Conservation (phyloP, 2,329 filamentous ascomycete species). For the Alternaria solani region DNA sequence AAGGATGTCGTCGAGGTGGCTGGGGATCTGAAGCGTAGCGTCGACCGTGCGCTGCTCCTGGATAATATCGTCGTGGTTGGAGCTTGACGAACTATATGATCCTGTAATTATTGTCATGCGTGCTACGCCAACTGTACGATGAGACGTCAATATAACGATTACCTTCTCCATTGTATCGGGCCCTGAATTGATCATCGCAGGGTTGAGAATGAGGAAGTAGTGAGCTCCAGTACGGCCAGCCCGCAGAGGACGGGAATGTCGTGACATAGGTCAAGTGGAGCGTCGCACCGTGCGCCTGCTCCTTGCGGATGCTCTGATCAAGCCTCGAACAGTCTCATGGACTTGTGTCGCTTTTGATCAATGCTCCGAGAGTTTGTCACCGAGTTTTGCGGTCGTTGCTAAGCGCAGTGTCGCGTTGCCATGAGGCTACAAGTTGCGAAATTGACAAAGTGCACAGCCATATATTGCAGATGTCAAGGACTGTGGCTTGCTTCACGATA, state of each 20-base stretch:
- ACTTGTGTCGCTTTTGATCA: conserved; percentile 6
- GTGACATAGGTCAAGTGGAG: conserved; percentile 1
- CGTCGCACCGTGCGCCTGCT: neutral
- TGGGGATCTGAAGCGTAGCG: conserved; percentile 14
- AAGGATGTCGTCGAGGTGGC: conserved; percentile 9
- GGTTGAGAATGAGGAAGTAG: neutral
- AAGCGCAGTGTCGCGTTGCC: neutral
- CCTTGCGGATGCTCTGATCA: conserved; percentile 9
- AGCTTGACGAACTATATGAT: conserved; percentile 24
- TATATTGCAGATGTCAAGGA: conserved; percentile 17
- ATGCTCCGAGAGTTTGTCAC: conserved; percentile 2
- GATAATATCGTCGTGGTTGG: conserved; percentile 22
- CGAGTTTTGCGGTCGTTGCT: neutral
- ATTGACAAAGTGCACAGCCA: conserved; percentile 1
- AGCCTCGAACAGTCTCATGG: neutral
- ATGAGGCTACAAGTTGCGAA: neutral
- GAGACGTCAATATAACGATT: conserved; percentile 28
- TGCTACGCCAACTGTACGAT: conserved; percentile 13
- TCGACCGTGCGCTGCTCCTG: conserved; percentile 15
- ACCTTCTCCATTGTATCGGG: conserved; percentile 19
- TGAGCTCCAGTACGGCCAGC: neutral
- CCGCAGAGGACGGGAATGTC: neutral
- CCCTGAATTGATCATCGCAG: neutral
- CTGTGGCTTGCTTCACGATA: conserved; percentile 14
- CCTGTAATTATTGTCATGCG: conserved; percentile 35